Conservation (phyloP, 345 rosid species). For the Moringa oleifera region DNA sequence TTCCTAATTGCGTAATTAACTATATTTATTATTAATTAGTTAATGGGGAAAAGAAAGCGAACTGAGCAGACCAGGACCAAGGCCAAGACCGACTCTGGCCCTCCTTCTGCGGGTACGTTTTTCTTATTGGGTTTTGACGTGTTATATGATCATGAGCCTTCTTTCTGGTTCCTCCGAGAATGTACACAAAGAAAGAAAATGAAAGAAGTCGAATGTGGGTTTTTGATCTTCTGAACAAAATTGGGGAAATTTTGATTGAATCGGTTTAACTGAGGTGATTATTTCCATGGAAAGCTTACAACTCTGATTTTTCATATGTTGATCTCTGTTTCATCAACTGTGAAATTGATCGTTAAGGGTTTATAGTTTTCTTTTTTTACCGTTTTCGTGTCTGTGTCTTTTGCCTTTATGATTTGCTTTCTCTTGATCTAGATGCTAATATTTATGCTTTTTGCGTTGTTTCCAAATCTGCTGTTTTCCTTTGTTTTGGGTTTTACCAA, state of each 20-base stretch:
- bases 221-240: not conserved
- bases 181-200: not conserved
- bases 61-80: slow-evolving; percentile 12
- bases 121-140: not conserved
- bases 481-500: not conserved
- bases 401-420: not conserved
- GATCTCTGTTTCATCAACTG: not conserved
- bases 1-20: not conserved
- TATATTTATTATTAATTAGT: not conserved
- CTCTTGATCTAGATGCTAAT: not conserved
- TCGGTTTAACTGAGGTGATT: not conserved
- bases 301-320: not conserved
- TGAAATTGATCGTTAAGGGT: too few species aligned
- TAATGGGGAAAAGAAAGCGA: slow-evolving; percentile 45
- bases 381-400: not conserved
- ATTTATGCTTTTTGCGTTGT: too few species aligned
- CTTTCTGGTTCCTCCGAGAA: slow-evolving; percentile 10
- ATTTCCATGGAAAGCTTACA: not conserved
- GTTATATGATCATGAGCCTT: not conserved
- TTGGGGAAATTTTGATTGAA: not conserved
- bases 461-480: not conserved
- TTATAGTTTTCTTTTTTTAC: too few species aligned
- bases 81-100: slow-evolving; percentile 5
- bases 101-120: slow-evolving; percentile 40
- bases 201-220: not conserved